A percentile compares a stretch with the other conserved stretches of the same genome.
These are phyloP conservation scores for Teunomyces pallodes DNA, from an alignment of 805 yeast genomes.

Conservation along the genomic window DNA sequence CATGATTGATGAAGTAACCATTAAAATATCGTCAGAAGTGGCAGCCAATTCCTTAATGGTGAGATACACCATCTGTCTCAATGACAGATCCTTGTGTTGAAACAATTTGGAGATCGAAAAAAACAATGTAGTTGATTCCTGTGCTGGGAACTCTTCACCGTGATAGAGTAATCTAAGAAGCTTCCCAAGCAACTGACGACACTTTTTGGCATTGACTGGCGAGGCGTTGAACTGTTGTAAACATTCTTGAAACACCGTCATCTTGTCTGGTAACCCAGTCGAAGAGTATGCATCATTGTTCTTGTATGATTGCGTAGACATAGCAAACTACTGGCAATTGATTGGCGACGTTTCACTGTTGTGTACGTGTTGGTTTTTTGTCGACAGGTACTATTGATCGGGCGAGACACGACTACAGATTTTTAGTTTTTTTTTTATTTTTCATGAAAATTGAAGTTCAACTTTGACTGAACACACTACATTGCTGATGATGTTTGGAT, in stretches of 20 bases:
- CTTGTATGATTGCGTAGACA: slow-evolving; percentile 85
- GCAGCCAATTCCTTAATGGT: slow-evolving; percentile 89
- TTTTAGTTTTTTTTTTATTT: neutral
- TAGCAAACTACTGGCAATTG: slow-evolving; percentile 19
- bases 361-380: slow-evolving; percentile 9
- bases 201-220: slow-evolving; percentile 83
- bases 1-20: slow-evolving; percentile 98
- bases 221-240: slow-evolving; percentile 87
- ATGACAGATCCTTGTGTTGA: slow-evolving; percentile 82
- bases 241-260: slow-evolving; percentile 97
- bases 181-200: slow-evolving; percentile 79
- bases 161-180: slow-evolving; percentile 76
- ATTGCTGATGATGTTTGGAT: slow-evolving; percentile 14
- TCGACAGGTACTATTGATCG: slow-evolving; percentile 3
- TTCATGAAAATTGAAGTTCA: neutral
- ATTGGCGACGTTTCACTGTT: slow-evolving; percentile 5
- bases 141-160: slow-evolving; percentile 84
- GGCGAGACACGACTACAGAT: neutral
- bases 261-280: slow-evolving; percentile 79
- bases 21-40: slow-evolving; percentile 85
- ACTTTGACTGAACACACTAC: neutral
- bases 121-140: slow-evolving; percentile 88
- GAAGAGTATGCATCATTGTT: slow-evolving; percentile 71
- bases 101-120: slow-evolving; percentile 92
- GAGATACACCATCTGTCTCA: slow-evolving; percentile 90